These are phyloP conservation scores for Zygoascus flipseniorum DNA, from an alignment of 805 yeast genomes.

Conservation along the genomic window DNA sequence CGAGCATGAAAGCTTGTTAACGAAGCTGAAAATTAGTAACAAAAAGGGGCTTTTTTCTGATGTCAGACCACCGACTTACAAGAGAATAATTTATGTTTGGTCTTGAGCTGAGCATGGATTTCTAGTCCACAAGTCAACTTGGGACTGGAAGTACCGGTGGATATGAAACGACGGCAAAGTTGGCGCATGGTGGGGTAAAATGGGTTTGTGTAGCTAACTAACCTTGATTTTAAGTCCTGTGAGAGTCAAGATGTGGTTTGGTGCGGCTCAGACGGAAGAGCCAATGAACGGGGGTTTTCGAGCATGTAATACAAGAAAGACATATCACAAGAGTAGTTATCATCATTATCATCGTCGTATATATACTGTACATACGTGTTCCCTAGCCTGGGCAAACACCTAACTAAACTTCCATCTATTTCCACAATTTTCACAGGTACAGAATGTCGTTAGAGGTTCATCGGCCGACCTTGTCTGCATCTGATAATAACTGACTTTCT, in stretches of 20 bases:
- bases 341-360: no score
- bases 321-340: no score
- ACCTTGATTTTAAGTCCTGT: background rate
- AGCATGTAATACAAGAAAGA: no score
- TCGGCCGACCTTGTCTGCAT: slow-evolving; percentile 98
- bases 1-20: slow-evolving; percentile 28
- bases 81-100: slow-evolving; percentile 71
- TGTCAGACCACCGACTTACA: slow-evolving; percentile 11
- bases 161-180: background rate
- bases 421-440: slow-evolving; percentile 97
- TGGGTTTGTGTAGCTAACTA: background rate
- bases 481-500: slow-evolving; percentile 94
- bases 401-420: slow-evolving; percentile 84
- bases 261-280: background rate
- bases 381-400: no score
- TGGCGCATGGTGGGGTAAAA: background rate
- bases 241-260: background rate
- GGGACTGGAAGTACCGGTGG: background rate
- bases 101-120: slow-evolving; percentile 82
- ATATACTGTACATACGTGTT: no score
- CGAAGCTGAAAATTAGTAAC: slow-evolving; percentile 32
- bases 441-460: slow-evolving; percentile 96
- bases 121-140: slow-evolving; percentile 53
- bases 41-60: background rate
- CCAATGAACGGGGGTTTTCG: no score